A percentile compares a stretch with the other conserved stretches of the same genome.
Conservation (phyloP, 2,329 filamentous ascomycete genomes). For the Lasiodiplodia gonubiensis region DNA sequence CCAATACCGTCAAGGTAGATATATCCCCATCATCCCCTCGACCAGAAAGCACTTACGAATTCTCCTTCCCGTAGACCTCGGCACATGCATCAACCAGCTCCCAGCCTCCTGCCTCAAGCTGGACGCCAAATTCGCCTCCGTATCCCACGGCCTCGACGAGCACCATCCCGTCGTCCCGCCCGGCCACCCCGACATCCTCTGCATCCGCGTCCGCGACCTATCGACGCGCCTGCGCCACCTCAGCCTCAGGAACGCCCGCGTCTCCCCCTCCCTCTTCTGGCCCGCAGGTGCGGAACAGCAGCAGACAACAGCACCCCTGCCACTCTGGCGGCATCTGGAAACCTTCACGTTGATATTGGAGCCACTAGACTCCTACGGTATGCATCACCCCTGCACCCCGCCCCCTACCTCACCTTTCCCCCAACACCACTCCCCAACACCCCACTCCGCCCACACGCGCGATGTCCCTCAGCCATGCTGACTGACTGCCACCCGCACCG, state of each 20-base stretch:
- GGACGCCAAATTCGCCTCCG: background rate
- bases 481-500: too few species aligned
- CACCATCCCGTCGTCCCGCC: background rate
- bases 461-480: too few species aligned
- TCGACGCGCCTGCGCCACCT: background rate
- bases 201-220: background rate
- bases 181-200: background rate
- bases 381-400: too few species aligned
- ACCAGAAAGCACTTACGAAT: background rate
- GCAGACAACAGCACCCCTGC: background rate
- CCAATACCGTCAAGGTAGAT: background rate
- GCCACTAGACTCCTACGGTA: background rate
- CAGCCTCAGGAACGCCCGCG: background rate
- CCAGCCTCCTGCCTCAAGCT: background rate
- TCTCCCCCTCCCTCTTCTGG: background rate
- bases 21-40: background rate
- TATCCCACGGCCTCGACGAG: background rate
- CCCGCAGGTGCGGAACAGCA: background rate
- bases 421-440: too few species aligned
- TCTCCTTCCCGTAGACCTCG: background rate
- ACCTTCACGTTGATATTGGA: background rate
- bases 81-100: background rate
- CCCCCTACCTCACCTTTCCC: too few species aligned
- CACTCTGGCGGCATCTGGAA: background rate
- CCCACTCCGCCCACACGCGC: too few species aligned